Base-by-base conservation (phyloP, 306 rosid species). In the Argentina anserina region DNA sequence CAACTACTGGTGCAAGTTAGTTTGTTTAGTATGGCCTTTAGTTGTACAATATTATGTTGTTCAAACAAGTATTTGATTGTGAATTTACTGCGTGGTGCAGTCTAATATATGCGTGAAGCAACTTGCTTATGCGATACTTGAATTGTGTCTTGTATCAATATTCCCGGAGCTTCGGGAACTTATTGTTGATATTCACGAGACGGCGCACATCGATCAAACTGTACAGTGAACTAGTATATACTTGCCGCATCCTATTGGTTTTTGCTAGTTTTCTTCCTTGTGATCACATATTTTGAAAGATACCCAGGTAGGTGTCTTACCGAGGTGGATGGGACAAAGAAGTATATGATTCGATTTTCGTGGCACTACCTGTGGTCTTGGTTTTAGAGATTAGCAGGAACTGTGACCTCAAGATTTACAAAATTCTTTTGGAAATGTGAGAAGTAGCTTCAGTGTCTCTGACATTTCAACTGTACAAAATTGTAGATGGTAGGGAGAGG, bases 121-220 rank as follows among this genome's bases (percentile, higher is more conserved):
- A 80, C 99, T 95, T 72, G 95, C 86, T 5, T 86, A 83, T 43
- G 92, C 91, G 5, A 71, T 90, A 71, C 88, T 95, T 45, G 99
- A 95, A 77, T 85, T 91, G 55, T 60, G 77, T 49, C 90, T 95
- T 1, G 20, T 90, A 70, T 84, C 99, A 43, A 40, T 90, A 78
- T 91, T 95, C 83, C 99, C 99, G 9, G 99, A 95, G 90, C 81
- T 91, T 76, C 87, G 53, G 81, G 79, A 72, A 72, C 87, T 91
- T 15, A 76, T 91, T 56, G 12, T 73, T 45, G 93, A 90, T 75
- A 75, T 95, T 81, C 96, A 88, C 15, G 84, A 69, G 75, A 86
- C 73, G 69, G 69, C 62, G 61, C 75, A 41, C 65, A 72, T 76
- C 67, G 79, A 87, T 62, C 84, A 86, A 76, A 72, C 91, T 39